A percentile compares a stretch with the other conserved stretches of the same genome.
Evolutionary conservation across 768 basidiomycete species (phyloP).

Genomic region (Cystobasidiopsis lactophilus): DNA sequence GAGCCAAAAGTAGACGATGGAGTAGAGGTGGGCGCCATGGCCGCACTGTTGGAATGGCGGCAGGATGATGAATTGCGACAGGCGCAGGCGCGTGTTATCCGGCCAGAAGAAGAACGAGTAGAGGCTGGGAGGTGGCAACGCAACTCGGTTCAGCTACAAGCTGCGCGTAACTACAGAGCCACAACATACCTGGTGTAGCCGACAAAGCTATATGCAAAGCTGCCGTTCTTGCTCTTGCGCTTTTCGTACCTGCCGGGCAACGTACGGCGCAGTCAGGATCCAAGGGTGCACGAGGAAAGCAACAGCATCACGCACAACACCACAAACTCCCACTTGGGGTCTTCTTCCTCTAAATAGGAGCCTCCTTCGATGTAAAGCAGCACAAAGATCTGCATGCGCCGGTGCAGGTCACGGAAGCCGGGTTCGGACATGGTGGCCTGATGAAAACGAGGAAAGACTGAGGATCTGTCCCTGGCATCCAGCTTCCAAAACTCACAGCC

Average conservation of each 20-base stretch:
- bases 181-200: no score
- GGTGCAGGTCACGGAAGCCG: conserved; percentile 76
- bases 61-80: conserved; percentile 90
- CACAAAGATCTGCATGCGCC: conserved; percentile 82
- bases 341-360: conserved; percentile 80
- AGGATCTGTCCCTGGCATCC: not conserved
- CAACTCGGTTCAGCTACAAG: conserved; percentile 25
- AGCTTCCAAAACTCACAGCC: conserved; percentile 39
- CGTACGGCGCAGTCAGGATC: not conserved
- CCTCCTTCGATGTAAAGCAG: conserved; percentile 87
- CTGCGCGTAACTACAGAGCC: no score
- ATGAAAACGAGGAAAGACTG: not conserved
- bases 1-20: conserved; percentile 57
- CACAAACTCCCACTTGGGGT: conserved; percentile 82
- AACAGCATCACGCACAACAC: conserved; percentile 67
- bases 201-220: conserved; percentile 14
- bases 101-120: conserved; percentile 94
- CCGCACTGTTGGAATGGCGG: conserved; percentile 73
- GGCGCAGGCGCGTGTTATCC: conserved; percentile 60
- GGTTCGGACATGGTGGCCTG: conserved; percentile 66
- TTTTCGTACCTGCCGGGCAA: conserved; percentile 48
- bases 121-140: conserved; percentile 54
- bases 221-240: conserved; percentile 47
- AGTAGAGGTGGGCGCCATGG: conserved; percentile 80
- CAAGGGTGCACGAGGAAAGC: conserved; percentile 16